Evolutionary conservation across 1,284 basidiomycete genomes (phyloP), one percentile per base, ranked within the genome.

Genomic region (Ceratobasidium sp.): DNA sequence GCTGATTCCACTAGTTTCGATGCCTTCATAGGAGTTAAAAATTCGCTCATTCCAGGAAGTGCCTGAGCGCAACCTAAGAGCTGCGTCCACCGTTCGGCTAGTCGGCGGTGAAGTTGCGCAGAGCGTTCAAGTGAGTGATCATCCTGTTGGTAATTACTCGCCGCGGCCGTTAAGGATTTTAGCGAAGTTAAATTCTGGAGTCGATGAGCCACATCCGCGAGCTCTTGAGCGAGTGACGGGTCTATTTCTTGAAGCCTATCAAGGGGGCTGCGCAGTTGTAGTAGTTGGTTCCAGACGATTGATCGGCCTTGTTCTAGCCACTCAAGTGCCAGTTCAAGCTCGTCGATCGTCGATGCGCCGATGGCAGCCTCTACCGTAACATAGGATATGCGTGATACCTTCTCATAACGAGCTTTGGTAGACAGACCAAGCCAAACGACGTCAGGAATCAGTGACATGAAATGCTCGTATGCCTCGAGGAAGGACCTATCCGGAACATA

Each of bases 301-400:
- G 60, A 40, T 15, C 60, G 28, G 20, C 60, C 39, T n/a, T 61
- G 33, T 7, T 61, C 60, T 39, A 61, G n/a, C 68, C 68, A 70
- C 33, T 70, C 68, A 12, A 70, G 64, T 9, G 64, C 64, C 39
- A 39, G 15, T 1, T 40, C 33, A n/a, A 3, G 23, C 1, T 40
- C 7, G 2, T 39, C 26, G 10, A 61, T 13, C 3, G 4, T 1
- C 3, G 39, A 5, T 6, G 58, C 58, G 10, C 3, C 0, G 1
- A 20, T 3, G 4, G 39, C 15, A 3, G 58, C 28, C 3, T 39
- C 28, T 13, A 33, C 1, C 1, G 33, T n/a, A 0, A n/a, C 20
- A 13, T 40, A 12, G 2, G 10, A 15, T 2, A 61, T 40, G 33
- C 3, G 2, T 18, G 33, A 6, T 1, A 40, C 10, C 1, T 4